Evolutionary conservation across 192 early-diverging fungal species (phyloP).

Genomic region (Gonapodya prolifera): DNA sequence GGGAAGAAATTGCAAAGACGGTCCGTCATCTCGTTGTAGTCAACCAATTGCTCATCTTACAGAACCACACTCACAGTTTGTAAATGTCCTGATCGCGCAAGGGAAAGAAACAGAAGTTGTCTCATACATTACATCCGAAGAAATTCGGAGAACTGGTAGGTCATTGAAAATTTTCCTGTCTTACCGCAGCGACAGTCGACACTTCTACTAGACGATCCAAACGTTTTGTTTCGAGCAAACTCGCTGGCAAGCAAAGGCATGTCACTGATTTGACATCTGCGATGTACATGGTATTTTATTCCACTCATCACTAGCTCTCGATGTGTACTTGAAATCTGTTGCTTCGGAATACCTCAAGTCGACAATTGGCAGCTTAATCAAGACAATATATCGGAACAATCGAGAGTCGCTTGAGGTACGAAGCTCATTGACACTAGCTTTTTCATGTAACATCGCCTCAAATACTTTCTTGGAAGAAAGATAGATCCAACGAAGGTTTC

Average conservation of each 20-base stretch:
- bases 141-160: conserved; percentile 21
- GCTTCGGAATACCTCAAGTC: conserved; percentile 27
- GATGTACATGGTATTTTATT: background rate
- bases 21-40: background rate
- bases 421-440: background rate
- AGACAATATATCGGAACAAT: conserved; percentile 3
- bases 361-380: conserved; percentile 20
- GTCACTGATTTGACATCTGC: no score
- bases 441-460: background rate
- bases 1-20: background rate
- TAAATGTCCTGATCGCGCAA: conserved; percentile 20
- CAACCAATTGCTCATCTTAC: no score
- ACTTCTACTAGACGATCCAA: conserved; percentile 24
- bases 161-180: conserved; percentile 5
- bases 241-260: conserved; percentile 33
- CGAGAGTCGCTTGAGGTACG: background rate
- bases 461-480: conserved; percentile 4
- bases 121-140: conserved; percentile 13
- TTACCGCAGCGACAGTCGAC: conserved; percentile 7
- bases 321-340: conserved; percentile 42
- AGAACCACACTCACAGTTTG: conserved; percentile 10
- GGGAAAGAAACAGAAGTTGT: conserved; percentile 20
- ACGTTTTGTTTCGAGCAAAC: conserved; percentile 46
- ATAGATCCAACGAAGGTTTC: conserved; percentile 18
- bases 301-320: conserved; percentile 13